A percentile compares a stretch with the other conserved stretches of the same genome.
These are phyloP conservation scores for Aspergillus sp. DNA, from an alignment of 2,329 filamentous ascomycete genomes.

Conservation along the genomic window DNA sequence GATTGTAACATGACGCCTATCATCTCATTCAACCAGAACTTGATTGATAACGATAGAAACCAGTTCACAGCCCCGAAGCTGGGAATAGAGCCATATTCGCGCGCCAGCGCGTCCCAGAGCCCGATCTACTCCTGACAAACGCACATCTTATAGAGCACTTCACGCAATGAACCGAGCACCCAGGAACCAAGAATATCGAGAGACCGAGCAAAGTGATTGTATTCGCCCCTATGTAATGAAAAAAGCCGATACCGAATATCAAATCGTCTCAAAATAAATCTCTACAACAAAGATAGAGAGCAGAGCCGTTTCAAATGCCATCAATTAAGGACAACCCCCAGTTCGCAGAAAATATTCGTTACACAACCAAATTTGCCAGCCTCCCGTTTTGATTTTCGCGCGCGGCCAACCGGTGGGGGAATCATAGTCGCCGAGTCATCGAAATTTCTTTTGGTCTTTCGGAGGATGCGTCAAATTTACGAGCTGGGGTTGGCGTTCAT, in stretches of 20 bases:
- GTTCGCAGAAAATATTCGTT: slow-evolving; percentile 4
- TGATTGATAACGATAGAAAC: background rate
- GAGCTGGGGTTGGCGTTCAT: slow-evolving; percentile 85
- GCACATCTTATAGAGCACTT: too few species aligned
- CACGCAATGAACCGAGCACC: background rate
- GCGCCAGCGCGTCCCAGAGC: background rate
- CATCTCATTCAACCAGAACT: background rate
- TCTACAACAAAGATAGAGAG: slow-evolving; percentile 2
- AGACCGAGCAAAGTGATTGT: slow-evolving; percentile 8
- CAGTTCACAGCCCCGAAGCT: background rate
- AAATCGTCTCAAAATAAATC: slow-evolving; percentile 3
- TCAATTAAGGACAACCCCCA: background rate
- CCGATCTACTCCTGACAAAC: background rate
- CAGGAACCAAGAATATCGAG: background rate
- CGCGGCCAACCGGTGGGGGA: slow-evolving; percentile 1
- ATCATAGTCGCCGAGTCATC: background rate
- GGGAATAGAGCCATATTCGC: background rate
- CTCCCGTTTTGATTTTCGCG: background rate
- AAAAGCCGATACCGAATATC: slow-evolving; percentile 7
- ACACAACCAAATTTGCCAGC: slow-evolving; percentile 1
- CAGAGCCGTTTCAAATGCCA: slow-evolving; percentile 3
- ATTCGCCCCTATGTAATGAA: slow-evolving; percentile 7
- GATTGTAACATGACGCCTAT: background rate
- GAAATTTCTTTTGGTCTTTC: background rate
- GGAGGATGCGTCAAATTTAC: slow-evolving; percentile 45